These are phyloP conservation scores for Echites panduratus DNA, from an alignment of 257 asterid species.

Conservation along the genomic window DNA sequence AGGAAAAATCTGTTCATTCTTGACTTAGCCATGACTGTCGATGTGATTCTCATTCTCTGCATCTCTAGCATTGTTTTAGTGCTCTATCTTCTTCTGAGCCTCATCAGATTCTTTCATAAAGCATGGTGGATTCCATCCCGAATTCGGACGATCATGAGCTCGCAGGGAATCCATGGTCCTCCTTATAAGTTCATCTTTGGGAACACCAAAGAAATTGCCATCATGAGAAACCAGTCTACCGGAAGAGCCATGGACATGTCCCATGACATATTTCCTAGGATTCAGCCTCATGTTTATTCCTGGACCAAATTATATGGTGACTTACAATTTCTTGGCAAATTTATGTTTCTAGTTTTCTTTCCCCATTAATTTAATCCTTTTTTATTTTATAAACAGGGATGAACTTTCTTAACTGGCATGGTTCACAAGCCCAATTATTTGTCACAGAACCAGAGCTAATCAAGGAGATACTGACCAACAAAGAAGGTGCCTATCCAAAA, in stretches of 20 bases:
- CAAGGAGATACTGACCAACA: slow-evolving; percentile 47
- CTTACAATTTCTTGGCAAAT: not conserved
- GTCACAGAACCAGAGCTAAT: slow-evolving; percentile 48
- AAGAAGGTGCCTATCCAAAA: slow-evolving; percentile 31
- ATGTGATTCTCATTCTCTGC: slow-evolving; percentile 9
- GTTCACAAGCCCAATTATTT: slow-evolving; percentile 35
- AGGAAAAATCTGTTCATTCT: not conserved
- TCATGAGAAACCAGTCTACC: slow-evolving; percentile 23
- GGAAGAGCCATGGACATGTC: slow-evolving; percentile 34
- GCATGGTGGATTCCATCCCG: slow-evolving; percentile 41
- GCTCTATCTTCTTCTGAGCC: slow-evolving; percentile 23
- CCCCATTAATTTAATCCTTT: not conserved
- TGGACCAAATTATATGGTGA: slow-evolving; percentile 54
- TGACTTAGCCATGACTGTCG: slow-evolving; percentile 16
- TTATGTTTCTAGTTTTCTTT: not conserved
- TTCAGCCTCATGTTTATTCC: slow-evolving; percentile 46
- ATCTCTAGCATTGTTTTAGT: slow-evolving; percentile 16
- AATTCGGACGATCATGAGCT: slow-evolving; percentile 19
- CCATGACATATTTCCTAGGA: slow-evolving; percentile 43
- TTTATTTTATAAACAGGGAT: slow-evolving; percentile 27
- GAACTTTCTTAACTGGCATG: slow-evolving; percentile 42
- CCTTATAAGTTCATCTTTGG: slow-evolving; percentile 47
- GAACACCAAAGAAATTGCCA: slow-evolving; percentile 37
- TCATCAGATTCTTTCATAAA: slow-evolving; percentile 28
- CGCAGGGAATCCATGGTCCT: slow-evolving; percentile 54